Conservation (phyloP, 2,329 filamentous ascomycete genomes). For the Metarhizium anisopliae region DNA sequence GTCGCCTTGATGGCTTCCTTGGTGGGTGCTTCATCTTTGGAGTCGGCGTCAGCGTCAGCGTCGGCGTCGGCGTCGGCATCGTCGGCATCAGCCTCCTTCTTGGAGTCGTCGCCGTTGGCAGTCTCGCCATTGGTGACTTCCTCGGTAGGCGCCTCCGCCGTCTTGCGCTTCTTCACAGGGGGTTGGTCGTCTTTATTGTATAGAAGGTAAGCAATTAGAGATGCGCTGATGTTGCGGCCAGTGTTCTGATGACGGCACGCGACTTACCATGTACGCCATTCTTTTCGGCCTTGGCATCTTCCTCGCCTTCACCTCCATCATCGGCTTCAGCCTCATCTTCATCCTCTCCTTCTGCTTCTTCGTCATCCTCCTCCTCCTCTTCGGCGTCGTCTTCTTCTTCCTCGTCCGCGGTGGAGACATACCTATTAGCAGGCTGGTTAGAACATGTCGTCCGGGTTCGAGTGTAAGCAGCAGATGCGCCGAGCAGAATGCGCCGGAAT, state of each 20-base stretch:
- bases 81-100: conserved; percentile 20
- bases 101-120: conserved; percentile 20
- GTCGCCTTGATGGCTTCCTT: conserved; percentile 19
- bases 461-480: neutral
- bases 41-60: conserved; percentile 4
- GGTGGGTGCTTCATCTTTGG: conserved; percentile 13
- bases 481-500: neutral
- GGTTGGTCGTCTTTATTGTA: conserved; percentile 26
- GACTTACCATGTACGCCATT: conserved; percentile 28
- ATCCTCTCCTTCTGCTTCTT: conserved; percentile 25
- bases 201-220: neutral
- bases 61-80: conserved; percentile 21
- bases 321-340: conserved; percentile 16
- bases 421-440: conserved; percentile 15
- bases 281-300: conserved; percentile 12
- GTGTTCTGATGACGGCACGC: neutral
- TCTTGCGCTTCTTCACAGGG: conserved; percentile 45
- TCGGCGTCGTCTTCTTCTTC: conserved; percentile 31
- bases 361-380: conserved; percentile 28
- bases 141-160: conserved; percentile 21
- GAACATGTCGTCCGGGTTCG: conserved; percentile 4
- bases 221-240: neutral
- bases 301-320: conserved; percentile 17
- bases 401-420: conserved; percentile 29
- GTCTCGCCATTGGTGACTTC: conserved; percentile 25